phyloP scores from a whole-genome alignment of 2,329 filamentous ascomycete species.

The Xylariales sp. region DNA sequence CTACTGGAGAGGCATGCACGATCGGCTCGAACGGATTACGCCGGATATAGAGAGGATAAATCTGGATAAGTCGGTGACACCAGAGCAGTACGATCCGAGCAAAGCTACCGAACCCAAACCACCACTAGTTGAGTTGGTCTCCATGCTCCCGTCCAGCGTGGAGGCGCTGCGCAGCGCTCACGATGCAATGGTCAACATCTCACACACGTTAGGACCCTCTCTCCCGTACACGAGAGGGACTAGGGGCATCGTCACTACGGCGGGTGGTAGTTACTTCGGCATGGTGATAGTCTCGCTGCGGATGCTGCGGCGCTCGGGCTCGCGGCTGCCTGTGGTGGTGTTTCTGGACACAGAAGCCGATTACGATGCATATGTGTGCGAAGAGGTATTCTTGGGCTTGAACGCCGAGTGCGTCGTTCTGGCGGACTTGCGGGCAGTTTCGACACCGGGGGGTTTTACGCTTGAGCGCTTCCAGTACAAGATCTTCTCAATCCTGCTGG shows the following conservation, averaged over 20 bases:
- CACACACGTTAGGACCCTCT: constrained; percentile 24
- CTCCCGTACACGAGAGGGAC: constrained; percentile 25
- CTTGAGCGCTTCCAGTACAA: constrained; percentile 50
- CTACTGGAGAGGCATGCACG: constrained; percentile 10
- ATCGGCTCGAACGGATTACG: constrained; percentile 3
- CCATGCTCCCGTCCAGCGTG: no score
- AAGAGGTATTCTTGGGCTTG: constrained; percentile 20
- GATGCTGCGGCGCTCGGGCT: constrained; percentile 47
- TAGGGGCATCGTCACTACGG: constrained; percentile 46
- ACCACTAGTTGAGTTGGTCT: no score
- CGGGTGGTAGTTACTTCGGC: constrained; percentile 41
- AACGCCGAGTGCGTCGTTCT: constrained; percentile 28
- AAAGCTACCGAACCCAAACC: constrained; percentile 4
- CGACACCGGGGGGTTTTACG: constrained; percentile 10
- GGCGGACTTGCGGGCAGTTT: constrained; percentile 19
- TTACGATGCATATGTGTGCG: constrained; percentile 25
- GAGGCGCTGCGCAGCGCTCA: constrained; percentile 7
- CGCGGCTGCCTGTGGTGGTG: constrained; percentile 40
- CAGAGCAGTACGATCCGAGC: constrained; percentile 10
- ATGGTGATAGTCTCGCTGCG: constrained; percentile 45
- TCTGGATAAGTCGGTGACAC: not conserved
- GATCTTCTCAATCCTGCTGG: constrained; percentile 51
- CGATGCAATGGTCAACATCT: constrained; percentile 16
- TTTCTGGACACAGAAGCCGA: constrained; percentile 27
- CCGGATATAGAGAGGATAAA: constrained; percentile 7